A percentile compares a stretch with the other conserved stretches of the same genome.
These are phyloP conservation scores for Dendrocalamus latiflorus DNA, from an alignment of 202 grass and related monocot genomes.

Conservation along the genomic window DNA sequence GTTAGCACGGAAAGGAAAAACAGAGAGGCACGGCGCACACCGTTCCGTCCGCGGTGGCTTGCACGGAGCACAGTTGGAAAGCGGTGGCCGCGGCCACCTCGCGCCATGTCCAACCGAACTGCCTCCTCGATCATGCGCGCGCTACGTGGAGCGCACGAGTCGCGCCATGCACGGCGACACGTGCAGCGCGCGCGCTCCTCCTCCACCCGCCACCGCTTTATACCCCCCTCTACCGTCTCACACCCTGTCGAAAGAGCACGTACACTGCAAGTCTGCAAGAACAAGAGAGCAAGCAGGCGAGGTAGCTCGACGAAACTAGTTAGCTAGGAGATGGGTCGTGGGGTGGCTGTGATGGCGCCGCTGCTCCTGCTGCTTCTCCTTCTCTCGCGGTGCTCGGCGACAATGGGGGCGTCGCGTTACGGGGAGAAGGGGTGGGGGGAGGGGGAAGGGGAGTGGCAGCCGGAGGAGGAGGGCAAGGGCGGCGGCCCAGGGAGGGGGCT, in stretches of 20 bases:
- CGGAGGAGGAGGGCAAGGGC: conserved; percentile 17
- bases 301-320: not conserved
- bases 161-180: conserved; percentile 41
- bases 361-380: conserved; percentile 26
- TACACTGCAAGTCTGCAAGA: not conserved
- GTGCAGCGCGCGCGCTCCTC: conserved; percentile 3
- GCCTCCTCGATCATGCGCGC: not conserved
- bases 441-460: conserved; percentile 31
- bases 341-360: not conserved
- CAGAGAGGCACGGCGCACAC: too few species aligned
- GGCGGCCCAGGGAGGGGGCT: conserved; percentile 20
- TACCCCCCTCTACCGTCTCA: not conserved
- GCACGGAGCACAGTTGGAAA: not conserved
- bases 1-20: too few species aligned
- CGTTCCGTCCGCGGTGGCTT: not conserved
- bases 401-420: not conserved
- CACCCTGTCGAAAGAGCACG: not conserved
- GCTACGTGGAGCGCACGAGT: conserved; percentile 29
- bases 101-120: not conserved
- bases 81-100: not conserved
- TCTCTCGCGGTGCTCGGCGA: conserved; percentile 31
- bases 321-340: not conserved
- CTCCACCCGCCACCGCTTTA: conserved; percentile 44
- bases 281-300: too few species aligned
- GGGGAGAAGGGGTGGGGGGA: not conserved